Percentiles rank a stretch among this genome's conserved stretches.
Evolutionary conservation across 2,329 filamentous ascomycete species (phyloP).

Genomic region (Hawksworthiomyces lignivorus): DNA sequence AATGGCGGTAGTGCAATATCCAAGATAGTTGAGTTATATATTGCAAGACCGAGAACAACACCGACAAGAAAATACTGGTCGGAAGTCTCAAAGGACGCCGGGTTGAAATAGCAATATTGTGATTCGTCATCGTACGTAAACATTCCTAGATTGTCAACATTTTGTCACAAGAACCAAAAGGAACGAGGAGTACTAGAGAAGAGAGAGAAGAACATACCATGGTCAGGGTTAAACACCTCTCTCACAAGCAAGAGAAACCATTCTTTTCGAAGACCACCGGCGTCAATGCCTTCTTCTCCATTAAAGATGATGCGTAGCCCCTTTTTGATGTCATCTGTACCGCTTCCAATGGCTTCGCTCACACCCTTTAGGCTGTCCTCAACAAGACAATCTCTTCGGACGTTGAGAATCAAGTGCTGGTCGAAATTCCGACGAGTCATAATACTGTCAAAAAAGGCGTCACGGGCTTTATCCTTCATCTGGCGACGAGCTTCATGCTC

Average conservation of each 20-base stretch:
- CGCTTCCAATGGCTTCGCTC: constrained; percentile 73
- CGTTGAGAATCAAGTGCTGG: constrained; percentile 68
- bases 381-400: constrained; percentile 77
- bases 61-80: constrained; percentile 90
- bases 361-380: constrained; percentile 82
- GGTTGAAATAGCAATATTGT: constrained; percentile 87
- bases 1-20: constrained; percentile 85
- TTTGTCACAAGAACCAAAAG: not conserved
- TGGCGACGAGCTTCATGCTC: constrained; percentile 82
- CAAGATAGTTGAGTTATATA: constrained; percentile 91
- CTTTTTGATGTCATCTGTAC: constrained; percentile 83
- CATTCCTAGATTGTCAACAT: constrained; percentile 50
- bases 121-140: constrained; percentile 91
- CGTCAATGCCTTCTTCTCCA: constrained; percentile 87
- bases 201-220: constrained; percentile 51
- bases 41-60: constrained; percentile 78
- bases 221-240: constrained; percentile 84
- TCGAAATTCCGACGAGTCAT: constrained; percentile 65
- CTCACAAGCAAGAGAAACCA: constrained; percentile 86
- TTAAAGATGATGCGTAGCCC: constrained; percentile 76
- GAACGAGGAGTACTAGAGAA: not conserved
- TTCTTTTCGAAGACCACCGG: constrained; percentile 82
- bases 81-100: constrained; percentile 79
- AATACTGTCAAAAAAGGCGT: constrained; percentile 88
- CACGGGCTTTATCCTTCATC: constrained; percentile 80